Conservation (phyloP, 805 yeast species). For the Kodamaea neixiangensis region DNA sequence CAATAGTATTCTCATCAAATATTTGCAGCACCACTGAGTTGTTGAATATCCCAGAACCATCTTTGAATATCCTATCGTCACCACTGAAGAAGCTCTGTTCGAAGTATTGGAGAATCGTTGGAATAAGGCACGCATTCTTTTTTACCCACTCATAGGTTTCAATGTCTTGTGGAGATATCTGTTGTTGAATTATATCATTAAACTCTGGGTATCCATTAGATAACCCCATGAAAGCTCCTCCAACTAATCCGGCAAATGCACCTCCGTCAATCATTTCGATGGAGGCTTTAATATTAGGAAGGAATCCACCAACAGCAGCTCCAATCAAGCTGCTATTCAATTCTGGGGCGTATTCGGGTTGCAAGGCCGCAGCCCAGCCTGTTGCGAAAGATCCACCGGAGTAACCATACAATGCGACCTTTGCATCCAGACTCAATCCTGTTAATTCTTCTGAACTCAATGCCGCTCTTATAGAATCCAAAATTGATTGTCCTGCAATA, state of each 20-base stretch:
- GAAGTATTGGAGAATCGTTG: not conserved
- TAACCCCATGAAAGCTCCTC: slow-evolving; percentile 32
- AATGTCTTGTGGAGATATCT: not conserved
- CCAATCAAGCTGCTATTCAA: slow-evolving; percentile 25
- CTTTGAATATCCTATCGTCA: slow-evolving; percentile 10
- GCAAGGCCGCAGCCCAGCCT: slow-evolving; percentile 39
- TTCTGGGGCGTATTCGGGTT: slow-evolving; percentile 39
- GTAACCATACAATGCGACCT: slow-evolving; percentile 34
- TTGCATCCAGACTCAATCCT: slow-evolving; percentile 21
- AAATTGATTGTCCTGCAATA: slow-evolving; percentile 29
- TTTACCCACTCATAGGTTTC: not conserved
- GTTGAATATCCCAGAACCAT: slow-evolving; percentile 20
- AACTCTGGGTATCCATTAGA: slow-evolving; percentile 29
- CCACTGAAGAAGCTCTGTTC: slow-evolving; percentile 15
- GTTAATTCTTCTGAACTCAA: slow-evolving; percentile 20
- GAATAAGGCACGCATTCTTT: not conserved
- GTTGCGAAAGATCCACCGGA: slow-evolving; percentile 41
- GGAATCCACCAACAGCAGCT: slow-evolving; percentile 39
- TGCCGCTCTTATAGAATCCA: slow-evolving; percentile 34
- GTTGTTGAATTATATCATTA: not conserved
- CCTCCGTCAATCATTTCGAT: slow-evolving; percentile 25
- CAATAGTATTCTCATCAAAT: slow-evolving; percentile 25
- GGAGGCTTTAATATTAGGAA: slow-evolving; percentile 31
- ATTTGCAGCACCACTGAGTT: slow-evolving; percentile 13
- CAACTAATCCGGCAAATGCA: slow-evolving; percentile 30